Evolutionary conservation across 1,139 yeast species (phyloP).

Genomic region (Pichia sp.): DNA sequence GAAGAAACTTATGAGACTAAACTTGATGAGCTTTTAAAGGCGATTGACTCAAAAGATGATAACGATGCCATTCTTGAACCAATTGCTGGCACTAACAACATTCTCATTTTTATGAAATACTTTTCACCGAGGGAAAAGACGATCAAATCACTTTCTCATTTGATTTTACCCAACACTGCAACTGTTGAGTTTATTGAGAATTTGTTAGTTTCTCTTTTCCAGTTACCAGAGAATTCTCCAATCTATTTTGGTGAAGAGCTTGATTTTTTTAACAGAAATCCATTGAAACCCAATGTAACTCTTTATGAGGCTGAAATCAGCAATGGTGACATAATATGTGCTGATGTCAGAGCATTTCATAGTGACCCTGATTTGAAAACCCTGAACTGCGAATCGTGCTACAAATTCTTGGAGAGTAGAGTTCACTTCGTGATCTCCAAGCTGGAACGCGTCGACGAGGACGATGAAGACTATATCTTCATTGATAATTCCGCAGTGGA

Average conservation of each 20-base stretch:
- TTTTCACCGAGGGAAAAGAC: conserved; percentile 55
- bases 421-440: conserved; percentile 50
- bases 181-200: conserved; percentile 39
- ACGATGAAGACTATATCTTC: conserved; percentile 19
- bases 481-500: conserved; percentile 15
- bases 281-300: conserved; percentile 36
- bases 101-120: conserved; percentile 58
- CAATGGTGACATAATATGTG: conserved; percentile 71
- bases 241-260: conserved; percentile 64
- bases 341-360: conserved; percentile 35
- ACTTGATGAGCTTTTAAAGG: conserved; percentile 9
- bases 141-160: conserved; percentile 57
- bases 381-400: conserved; percentile 41
- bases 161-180: conserved; percentile 46
- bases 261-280: conserved; percentile 54
- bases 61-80: conserved; percentile 17
- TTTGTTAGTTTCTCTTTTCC: conserved; percentile 38
- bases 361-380: conserved; percentile 6
- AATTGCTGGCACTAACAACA: conserved; percentile 28
- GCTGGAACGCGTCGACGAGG: conserved; percentile 33
- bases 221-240: conserved; percentile 35
- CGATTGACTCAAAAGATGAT: conserved; percentile 6
- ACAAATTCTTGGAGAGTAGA: conserved; percentile 59
- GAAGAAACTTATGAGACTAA: too few species aligned
- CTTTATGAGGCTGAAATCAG: conserved; percentile 61